Evolutionary conservation across 306 rosid species (phyloP), one percentile per base, ranked within the genome.

Genomic region (Castanea sativa): DNA sequence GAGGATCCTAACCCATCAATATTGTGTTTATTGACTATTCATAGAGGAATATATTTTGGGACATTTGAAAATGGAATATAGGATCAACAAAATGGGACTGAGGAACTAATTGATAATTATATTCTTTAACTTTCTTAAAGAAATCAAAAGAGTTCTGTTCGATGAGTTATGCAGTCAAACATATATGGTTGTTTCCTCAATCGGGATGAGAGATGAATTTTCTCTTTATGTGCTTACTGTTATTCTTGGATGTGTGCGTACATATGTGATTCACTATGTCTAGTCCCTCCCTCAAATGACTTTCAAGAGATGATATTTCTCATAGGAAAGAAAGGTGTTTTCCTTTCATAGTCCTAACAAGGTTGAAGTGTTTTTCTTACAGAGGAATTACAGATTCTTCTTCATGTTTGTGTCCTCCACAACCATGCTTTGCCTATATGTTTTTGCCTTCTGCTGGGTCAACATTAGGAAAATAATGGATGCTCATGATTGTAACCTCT

Each of bases 371-470:
- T 53, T 77, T 76, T 68, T 4, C 70, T 76, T 35, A 68, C 89
- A 86, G 89, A 77, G 89, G 73, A 86, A 86, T 64, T 86, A 86
- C 80, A 81, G 89, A 74, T 86, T 86, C 76, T 86, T 83, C 68
- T 86, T 86, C 85, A 80, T 86, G 83, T 86, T 86, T 74, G 87
- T 86, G 75, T 80, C 80, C 61, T 83, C 89, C 43, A 86, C 89
- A 9, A 77, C 87, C 29, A 4, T 80, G 76, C 81, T 86, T 77
- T 83, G 87, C 76, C 69, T 86, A 41, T 86, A 83, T 74, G 83
- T 86, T 63, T 86, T 86, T 77, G 73, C 83, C 75, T 86, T 86
- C 85, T 83, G 85, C 81, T 86, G 86, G 89, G 87, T 86, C 45
- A 78, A 74, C 82, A 49, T 86, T 67, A 25, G 41, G 73, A 74